Conservation (phyloP, 805 yeast genomes). For the Candida suzukii region DNA sequence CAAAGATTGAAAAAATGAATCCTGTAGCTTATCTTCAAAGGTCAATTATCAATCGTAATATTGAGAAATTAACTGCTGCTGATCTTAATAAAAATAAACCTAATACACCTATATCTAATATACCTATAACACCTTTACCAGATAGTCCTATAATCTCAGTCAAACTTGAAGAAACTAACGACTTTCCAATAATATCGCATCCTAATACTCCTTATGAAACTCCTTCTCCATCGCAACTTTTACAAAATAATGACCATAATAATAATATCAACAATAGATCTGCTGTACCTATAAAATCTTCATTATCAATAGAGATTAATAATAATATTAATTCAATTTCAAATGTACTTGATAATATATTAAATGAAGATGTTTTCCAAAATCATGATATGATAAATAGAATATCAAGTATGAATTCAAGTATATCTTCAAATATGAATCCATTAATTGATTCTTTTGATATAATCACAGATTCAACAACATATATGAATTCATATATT, state of each 20-base stretch:
- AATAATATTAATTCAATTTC: constrained; percentile 1
- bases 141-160: no score
- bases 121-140: no score
- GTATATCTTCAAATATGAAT: background rate
- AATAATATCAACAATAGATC: background rate
- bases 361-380: background rate
- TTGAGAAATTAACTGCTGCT: background rate
- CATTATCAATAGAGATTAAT: background rate
- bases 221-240: no score
- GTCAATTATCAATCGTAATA: background rate
- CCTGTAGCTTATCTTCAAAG: constrained; percentile 19
- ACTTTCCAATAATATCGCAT: no score
- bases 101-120: no score
- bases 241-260: background rate
- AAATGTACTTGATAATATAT: background rate
- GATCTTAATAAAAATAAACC: no score
- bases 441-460: background rate
- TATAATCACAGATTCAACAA: background rate
- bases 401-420: background rate
- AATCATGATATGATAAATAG: background rate
- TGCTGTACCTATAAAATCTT: background rate
- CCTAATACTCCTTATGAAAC: no score
- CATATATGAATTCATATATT: background rate
- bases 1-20: constrained; percentile 27
- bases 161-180: no score